A percentile compares a stretch with the other conserved stretches of the same genome.
phyloP scores from a whole-genome alignment of 179 eudicot genomes.

The Camellia oleifera region DNA sequence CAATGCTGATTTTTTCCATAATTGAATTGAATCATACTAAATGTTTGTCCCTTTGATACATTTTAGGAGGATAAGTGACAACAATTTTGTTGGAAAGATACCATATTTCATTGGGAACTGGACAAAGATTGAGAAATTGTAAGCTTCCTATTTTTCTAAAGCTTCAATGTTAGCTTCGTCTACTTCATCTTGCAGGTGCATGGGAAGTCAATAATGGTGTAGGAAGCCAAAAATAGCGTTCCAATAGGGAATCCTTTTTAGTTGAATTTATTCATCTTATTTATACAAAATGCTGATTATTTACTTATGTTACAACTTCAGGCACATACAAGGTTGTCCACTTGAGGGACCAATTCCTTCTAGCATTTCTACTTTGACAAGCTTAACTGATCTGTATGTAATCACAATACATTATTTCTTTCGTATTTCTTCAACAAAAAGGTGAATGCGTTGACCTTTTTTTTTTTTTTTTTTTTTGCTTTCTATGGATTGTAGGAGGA shows the following conservation, averaged over 20 bases:
- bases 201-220: not conserved
- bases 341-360: conserved; percentile 61
- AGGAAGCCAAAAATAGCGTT: not conserved
- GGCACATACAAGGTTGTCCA: conserved; percentile 57
- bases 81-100: conserved; percentile 47
- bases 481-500: conserved; percentile 37
- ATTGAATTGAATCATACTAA: not conserved
- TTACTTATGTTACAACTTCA: conserved; percentile 13
- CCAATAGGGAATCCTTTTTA: not conserved
- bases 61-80: conserved; percentile 55
- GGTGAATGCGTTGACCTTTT: not conserved
- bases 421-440: not conserved
- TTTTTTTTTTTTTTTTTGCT: not conserved
- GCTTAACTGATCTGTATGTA: conserved; percentile 51
- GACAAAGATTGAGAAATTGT: conserved; percentile 51
- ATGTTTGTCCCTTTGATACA: conserved; percentile 12
- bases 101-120: conserved; percentile 48
- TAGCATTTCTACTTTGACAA: conserved; percentile 42
- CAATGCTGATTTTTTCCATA: not conserved
- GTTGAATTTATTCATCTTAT: not conserved
- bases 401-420: not conserved
- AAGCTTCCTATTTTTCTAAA: conserved; percentile 22
- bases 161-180: conserved; percentile 1
- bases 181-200: not conserved
- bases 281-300: no score